A percentile compares a stretch with the other conserved stretches of the same genome.
phyloP scores from a whole-genome alignment of 2,329 filamentous ascomycete species.

The Verticillium nubilum region DNA sequence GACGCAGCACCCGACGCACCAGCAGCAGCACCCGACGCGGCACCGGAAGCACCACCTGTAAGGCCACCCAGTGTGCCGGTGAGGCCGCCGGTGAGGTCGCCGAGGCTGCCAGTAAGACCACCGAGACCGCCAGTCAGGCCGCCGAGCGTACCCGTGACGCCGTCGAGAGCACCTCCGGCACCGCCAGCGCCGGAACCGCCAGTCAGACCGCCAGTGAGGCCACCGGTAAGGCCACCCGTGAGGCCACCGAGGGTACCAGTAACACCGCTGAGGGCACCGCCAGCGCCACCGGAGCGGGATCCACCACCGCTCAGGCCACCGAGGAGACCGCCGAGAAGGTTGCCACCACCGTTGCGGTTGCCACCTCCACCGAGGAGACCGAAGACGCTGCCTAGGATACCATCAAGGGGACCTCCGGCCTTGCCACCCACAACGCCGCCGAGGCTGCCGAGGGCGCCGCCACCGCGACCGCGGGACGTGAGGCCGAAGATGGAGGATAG shows the following conservation, averaged over 20 bases:
- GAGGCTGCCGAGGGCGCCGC: neutral
- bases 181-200: neutral
- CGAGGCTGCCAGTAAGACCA: constrained; percentile 23
- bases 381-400: neutral
- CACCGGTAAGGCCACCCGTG: constrained; percentile 58
- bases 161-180: neutral
- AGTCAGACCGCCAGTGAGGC: constrained; percentile 17
- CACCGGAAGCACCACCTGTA: neutral
- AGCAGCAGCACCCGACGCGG: neutral
- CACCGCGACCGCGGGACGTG: neutral
- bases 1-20: neutral
- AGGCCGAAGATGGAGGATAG: neutral
- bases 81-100: neutral
- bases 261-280: constrained; percentile 42
- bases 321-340: neutral
- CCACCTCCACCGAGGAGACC: neutral
- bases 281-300: constrained; percentile 37
- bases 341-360: neutral
- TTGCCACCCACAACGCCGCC: neutral
- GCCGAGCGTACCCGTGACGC: neutral
- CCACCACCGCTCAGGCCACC: neutral
- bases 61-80: neutral
- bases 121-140: constrained; percentile 27
- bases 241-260: constrained; percentile 51
- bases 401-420: neutral